phyloP scores from a whole-genome alignment of 345 rosid genomes.

The Populus alba region DNA sequence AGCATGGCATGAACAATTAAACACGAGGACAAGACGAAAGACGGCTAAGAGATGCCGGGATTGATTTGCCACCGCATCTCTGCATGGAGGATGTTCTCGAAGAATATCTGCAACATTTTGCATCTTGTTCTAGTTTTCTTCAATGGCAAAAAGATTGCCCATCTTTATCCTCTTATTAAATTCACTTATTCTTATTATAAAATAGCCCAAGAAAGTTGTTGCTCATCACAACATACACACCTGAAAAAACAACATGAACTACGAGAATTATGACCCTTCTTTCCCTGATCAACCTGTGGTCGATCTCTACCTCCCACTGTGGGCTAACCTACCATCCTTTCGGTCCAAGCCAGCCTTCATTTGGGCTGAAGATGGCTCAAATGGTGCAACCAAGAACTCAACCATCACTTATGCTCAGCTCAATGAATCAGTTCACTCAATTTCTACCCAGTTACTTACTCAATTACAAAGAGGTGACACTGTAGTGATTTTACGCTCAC shows the following conservation, averaged over 20 bases:
- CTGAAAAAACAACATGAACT: slow-evolving; percentile 27
- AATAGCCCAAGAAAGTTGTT: background rate
- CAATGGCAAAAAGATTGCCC: background rate
- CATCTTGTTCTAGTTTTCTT: slow-evolving; percentile 2
- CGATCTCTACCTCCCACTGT: slow-evolving; percentile 53
- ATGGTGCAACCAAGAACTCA: background rate
- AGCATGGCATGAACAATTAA: background rate
- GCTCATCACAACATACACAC: background rate
- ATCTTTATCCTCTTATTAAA: background rate
- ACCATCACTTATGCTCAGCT: slow-evolving; percentile 43
- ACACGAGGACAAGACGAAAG: no score
- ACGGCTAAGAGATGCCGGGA: no score
- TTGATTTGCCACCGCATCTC: background rate
- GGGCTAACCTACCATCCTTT: slow-evolving; percentile 52
- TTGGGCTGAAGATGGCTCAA: slow-evolving; percentile 33
- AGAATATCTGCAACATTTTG: slow-evolving; percentile 19
- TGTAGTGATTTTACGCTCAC: slow-evolving; percentile 46
- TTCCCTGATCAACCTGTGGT: slow-evolving; percentile 64
- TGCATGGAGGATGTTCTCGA: slow-evolving; percentile 20
- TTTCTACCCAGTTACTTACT: slow-evolving; percentile 32
- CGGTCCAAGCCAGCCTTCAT: slow-evolving; percentile 45
- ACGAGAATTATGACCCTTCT: slow-evolving; percentile 50
- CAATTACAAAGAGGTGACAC: slow-evolving; percentile 39
- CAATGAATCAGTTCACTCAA: slow-evolving; percentile 35
- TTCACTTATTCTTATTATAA: background rate